Conservation (phyloP, 192 early-diverging fungal species). For the Chytriomyces confervae region DNA sequence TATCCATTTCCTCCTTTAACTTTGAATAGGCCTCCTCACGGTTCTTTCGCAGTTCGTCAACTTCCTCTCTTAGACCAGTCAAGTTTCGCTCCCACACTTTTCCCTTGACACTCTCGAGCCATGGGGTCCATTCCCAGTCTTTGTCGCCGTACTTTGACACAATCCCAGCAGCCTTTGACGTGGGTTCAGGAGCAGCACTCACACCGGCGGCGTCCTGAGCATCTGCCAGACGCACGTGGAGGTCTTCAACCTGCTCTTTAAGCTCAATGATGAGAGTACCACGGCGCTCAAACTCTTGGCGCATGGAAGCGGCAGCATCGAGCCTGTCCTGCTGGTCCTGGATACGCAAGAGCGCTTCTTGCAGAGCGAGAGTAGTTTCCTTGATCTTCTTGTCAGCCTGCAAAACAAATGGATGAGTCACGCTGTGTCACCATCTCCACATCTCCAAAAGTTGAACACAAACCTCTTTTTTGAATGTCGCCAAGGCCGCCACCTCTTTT, state of each 20-base stretch:
- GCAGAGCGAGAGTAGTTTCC: slow-evolving; percentile 8
- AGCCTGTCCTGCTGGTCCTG: slow-evolving; percentile 18
- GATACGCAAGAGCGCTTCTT: slow-evolving; percentile 17
- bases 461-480: slow-evolving; percentile 20
- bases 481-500: not conserved
- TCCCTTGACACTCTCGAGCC: slow-evolving; percentile 39
- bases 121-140: slow-evolving; percentile 50
- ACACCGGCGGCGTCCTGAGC: not conserved
- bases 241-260: slow-evolving; percentile 47
- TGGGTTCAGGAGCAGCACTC: not conserved
- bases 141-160: not conserved
- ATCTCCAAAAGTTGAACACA: not conserved
- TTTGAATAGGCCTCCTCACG: slow-evolving; percentile 33
- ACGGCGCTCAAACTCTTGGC: slow-evolving; percentile 21
- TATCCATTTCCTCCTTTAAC: slow-evolving; percentile 33
- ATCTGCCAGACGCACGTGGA: not conserved
- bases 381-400: slow-evolving; percentile 9
- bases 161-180: too few species aligned
- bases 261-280: slow-evolving; percentile 34
- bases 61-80: slow-evolving; percentile 43
- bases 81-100: slow-evolving; percentile 48
- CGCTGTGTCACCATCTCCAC: slow-evolving; percentile 8
- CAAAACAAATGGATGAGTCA: not conserved
- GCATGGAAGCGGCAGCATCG: slow-evolving; percentile 21
- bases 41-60: slow-evolving; percentile 32